Evolutionary conservation across 2,329 filamentous ascomycete genomes (phyloP).

Genomic region (Beauveria rudraprayagi): DNA sequence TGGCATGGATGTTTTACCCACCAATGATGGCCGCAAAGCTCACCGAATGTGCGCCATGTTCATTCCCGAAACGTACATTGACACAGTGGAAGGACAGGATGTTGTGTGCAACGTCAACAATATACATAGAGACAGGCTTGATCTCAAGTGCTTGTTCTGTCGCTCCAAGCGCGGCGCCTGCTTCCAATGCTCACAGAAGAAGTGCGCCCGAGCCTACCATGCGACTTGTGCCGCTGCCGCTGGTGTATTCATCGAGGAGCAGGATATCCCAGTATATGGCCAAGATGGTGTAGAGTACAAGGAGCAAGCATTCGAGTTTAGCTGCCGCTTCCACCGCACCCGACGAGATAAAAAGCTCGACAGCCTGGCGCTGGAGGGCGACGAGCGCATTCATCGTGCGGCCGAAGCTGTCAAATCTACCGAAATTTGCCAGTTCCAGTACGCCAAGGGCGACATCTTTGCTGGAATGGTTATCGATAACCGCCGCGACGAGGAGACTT

Average conservation of each 20-base stretch:
- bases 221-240: constrained; percentile 89
- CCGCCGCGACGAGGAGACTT: constrained; percentile 60
- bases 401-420: constrained; percentile 61
- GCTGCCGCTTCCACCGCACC: constrained; percentile 85
- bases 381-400: constrained; percentile 58
- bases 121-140: constrained; percentile 78
- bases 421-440: constrained; percentile 81
- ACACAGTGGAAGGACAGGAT: constrained; percentile 61
- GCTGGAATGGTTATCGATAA: constrained; percentile 86
- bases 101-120: constrained; percentile 69
- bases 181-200: constrained; percentile 93
- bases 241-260: constrained; percentile 84
- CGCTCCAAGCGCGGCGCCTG: constrained; percentile 91
- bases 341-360: constrained; percentile 75
- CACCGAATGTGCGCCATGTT: constrained; percentile 87
- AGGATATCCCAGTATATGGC: constrained; percentile 75
- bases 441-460: constrained; percentile 77
- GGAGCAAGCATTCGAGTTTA: constrained; percentile 84
- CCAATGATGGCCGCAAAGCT: constrained; percentile 78
- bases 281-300: constrained; percentile 91
- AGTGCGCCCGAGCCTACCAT: constrained; percentile 89
- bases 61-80: constrained; percentile 85
- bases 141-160: constrained; percentile 91
- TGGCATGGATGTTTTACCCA: constrained; percentile 73
- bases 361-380: constrained; percentile 60